phyloP scores from a whole-genome alignment of 2,329 filamentous ascomycete species.

The Trichoderma afroharzianum region DNA sequence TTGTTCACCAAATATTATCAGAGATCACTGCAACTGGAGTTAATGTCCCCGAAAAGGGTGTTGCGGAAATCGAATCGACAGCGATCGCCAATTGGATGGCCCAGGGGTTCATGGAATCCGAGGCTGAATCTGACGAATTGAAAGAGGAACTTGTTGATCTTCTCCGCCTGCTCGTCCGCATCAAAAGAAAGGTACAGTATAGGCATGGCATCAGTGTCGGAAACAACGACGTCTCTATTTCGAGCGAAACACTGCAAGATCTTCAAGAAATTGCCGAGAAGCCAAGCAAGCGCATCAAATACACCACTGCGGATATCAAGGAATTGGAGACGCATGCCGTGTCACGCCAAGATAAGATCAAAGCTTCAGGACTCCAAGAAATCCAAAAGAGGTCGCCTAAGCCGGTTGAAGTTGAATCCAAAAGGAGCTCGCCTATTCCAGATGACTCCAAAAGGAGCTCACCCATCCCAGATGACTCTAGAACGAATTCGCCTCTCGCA shows the following conservation, averaged over 20 bases:
- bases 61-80: conserved; percentile 26
- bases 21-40: conserved; percentile 18
- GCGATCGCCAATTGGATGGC: conserved; percentile 27
- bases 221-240: background rate
- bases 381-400: background rate
- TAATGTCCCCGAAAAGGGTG: conserved; percentile 6
- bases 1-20: conserved; percentile 21
- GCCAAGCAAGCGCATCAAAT: conserved; percentile 17
- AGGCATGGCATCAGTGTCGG: background rate
- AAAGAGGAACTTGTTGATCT: conserved; percentile 23
- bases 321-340: conserved; percentile 6
- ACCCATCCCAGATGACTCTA: background rate
- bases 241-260: conserved; percentile 10
- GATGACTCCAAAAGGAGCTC: background rate
- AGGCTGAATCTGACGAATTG: conserved; percentile 24
- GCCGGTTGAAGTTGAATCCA: background rate
- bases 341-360: background rate
- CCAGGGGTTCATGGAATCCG: conserved; percentile 25
- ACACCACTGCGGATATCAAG: conserved; percentile 17
- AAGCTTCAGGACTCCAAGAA: conserved; percentile 1
- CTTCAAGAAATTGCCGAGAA: conserved; percentile 4
- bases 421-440: background rate
- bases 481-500: background rate
- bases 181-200: conserved; percentile 24
- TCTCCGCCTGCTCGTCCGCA: conserved; percentile 23